These are phyloP conservation scores for Colletotrichum sp. DNA, from an alignment of 2,329 filamentous ascomycete species.

Conservation along the genomic window DNA sequence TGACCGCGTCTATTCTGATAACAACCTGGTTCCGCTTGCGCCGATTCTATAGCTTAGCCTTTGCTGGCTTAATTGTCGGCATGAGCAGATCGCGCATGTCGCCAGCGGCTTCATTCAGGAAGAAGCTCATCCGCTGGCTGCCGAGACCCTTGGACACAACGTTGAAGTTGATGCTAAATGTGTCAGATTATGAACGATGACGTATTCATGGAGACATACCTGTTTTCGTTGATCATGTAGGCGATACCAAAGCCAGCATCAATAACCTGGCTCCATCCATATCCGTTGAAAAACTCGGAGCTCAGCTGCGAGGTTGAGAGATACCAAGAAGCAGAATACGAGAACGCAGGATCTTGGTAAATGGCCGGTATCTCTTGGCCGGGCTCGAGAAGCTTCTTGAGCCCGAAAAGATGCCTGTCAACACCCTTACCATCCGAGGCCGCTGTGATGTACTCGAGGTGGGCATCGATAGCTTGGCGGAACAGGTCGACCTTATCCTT, in stretches of 20 bases:
- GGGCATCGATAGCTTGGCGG: conserved; percentile 79
- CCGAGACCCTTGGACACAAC: conserved; percentile 93
- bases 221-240: conserved; percentile 99
- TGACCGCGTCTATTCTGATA: not conserved
- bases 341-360: conserved; percentile 85
- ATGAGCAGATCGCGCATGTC: conserved; percentile 88
- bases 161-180: conserved; percentile 89
- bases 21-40: not conserved
- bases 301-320: conserved; percentile 88
- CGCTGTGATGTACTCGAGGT: conserved; percentile 89
- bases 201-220: conserved; percentile 48
- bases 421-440: conserved; percentile 93
- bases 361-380: conserved; percentile 83
- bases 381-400: conserved; percentile 86
- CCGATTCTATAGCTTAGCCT: conserved; percentile 79
- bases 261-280: conserved; percentile 98
- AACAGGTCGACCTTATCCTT: conserved; percentile 76
- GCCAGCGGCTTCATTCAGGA: conserved; percentile 88
- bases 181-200: not conserved
- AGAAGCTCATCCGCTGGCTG: conserved; percentile 93
- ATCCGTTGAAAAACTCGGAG: conserved; percentile 98
- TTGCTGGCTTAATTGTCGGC: conserved; percentile 78
- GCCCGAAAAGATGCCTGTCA: conserved; percentile 94
- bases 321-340: conserved; percentile 88
- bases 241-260: conserved; percentile 96